Base-by-base conservation (phyloP, 1,139 yeast species). In the Suzukiozyma palmioleophila region DNA sequence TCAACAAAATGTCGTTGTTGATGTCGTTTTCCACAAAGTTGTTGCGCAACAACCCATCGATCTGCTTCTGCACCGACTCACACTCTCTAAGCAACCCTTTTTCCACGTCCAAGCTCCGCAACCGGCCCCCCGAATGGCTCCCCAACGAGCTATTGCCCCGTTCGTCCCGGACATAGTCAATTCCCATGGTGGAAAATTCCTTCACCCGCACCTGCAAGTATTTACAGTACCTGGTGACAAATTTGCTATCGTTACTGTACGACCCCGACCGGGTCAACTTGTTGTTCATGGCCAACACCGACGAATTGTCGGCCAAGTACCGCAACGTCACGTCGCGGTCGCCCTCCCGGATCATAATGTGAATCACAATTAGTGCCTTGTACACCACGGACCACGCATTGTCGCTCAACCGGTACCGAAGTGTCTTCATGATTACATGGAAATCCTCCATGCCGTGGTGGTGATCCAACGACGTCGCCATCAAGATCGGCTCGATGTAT, bases 271-370 rank as follows among this genome's bases (percentile, higher is more conserved):
- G 56, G 22, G 65, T 51, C 18, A 70, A 59, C 35, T 56, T 57
- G 24, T 64, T 50, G 33, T 57, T 60, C 42, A 69, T 55, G 39
- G 80, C 83, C 49, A 90, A 73, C 67, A 84, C 75, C 26, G 53
- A 47, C 3, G 81, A 76, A 48, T 79, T 77, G 10, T 68, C 66
- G 13, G 83, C 64, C 43, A 89, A 70, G 57, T 82, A 88, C 37
- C 73, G 67, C 50, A 90, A 70, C 0, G 90, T 76, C 16, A 77
- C 81, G 50, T 84, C 82, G 35, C 69, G 71, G 44, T 83, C 86
- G n/a, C 96, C 96, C 57, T 92, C 97, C 43, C 96, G 75, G 33
- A 89, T 81, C 95, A 92, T 84, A 41, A 89, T 80, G 63, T 92
- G 98, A 33, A 87, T 61, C 27, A 90, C 95, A 44, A 92, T 75